These are phyloP conservation scores for Cymodocea nodosa DNA, from an alignment of 116 monocot genomes.

Conservation along the genomic window DNA sequence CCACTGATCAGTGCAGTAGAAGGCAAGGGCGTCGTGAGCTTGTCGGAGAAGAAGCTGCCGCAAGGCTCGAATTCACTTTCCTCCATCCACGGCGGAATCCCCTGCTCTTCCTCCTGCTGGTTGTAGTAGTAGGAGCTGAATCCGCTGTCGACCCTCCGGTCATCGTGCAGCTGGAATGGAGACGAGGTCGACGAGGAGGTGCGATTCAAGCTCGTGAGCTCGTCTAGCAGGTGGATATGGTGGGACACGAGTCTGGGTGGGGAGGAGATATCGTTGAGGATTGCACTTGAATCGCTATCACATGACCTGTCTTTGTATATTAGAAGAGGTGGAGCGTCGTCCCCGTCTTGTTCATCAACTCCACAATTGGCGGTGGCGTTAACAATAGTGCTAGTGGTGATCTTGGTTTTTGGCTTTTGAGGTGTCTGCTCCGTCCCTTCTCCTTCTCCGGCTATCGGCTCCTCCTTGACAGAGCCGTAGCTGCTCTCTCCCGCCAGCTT, in stretches of 20 bases:
- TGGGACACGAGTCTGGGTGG: background rate
- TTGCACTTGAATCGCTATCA: conserved; percentile 53
- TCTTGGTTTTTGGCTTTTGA: background rate
- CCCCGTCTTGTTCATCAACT: conserved; percentile 2
- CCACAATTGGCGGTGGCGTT: background rate
- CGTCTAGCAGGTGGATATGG: conserved; percentile 1
- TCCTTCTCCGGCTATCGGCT: conserved; percentile 11
- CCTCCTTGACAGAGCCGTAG: conserved; percentile 17
- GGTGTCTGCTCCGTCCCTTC: conserved; percentile 11
- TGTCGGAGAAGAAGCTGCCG: conserved; percentile 51
- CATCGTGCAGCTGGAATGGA: conserved; percentile 1
- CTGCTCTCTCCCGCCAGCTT: conserved; percentile 21
- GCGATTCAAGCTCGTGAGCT: conserved; percentile 3
- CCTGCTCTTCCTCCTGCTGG: background rate
- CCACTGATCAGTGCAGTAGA: conserved; percentile 37
- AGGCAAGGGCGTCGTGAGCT: conserved; percentile 24
- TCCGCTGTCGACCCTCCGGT: background rate
- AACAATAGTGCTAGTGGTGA: background rate
- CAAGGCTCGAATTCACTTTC: conserved; percentile 35
- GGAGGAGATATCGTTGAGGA: conserved; percentile 19
- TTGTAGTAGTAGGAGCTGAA: conserved; percentile 1
- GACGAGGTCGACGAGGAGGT: conserved; percentile 2
- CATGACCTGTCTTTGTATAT: conserved; percentile 43
- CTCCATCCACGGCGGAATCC: conserved; percentile 12
- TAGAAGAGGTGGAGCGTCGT: background rate